Conservation (phyloP, 176 grass and related monocot species). For the Dendrocalamus sinicus region DNA sequence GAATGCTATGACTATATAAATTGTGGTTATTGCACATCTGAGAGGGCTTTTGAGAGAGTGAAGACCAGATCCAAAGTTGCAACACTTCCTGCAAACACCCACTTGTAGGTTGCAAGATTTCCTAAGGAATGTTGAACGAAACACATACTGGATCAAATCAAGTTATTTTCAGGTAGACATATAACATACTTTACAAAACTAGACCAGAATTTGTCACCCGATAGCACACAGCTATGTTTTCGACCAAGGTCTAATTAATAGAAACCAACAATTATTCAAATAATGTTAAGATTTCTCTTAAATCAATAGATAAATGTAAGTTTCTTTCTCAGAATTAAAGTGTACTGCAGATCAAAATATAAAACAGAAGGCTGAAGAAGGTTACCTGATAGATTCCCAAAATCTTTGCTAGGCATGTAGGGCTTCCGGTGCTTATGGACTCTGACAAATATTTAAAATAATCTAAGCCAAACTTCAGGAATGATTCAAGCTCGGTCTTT, state of each 20-base stretch:
- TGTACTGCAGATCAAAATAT: constrained; percentile 14
- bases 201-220: constrained; percentile 23
- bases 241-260: no score
- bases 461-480: constrained; percentile 86
- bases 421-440: constrained; percentile 86
- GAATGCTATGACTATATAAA: not conserved
- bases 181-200: constrained; percentile 14
- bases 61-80: not conserved
- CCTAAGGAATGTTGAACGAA: not conserved
- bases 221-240: constrained; percentile 6
- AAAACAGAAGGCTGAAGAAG: constrained; percentile 23
- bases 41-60: not conserved
- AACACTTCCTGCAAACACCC: not conserved
- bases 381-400: constrained; percentile 98
- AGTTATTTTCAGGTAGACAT: not conserved
- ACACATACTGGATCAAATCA: constrained; percentile 5
- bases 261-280: not conserved
- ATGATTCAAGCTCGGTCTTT: constrained; percentile 98
- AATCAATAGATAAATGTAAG: constrained; percentile 33
- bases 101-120: constrained; percentile 11
- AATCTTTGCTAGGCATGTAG: constrained; percentile 95
- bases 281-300: not conserved
- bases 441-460: constrained; percentile 97
- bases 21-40: not conserved
- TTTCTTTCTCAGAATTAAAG: constrained; percentile 29